A percentile compares a stretch with the other conserved stretches of the same genome.
Conservation (phyloP, 192 early-diverging fungal genomes). For the Thamnidium elegans region DNA sequence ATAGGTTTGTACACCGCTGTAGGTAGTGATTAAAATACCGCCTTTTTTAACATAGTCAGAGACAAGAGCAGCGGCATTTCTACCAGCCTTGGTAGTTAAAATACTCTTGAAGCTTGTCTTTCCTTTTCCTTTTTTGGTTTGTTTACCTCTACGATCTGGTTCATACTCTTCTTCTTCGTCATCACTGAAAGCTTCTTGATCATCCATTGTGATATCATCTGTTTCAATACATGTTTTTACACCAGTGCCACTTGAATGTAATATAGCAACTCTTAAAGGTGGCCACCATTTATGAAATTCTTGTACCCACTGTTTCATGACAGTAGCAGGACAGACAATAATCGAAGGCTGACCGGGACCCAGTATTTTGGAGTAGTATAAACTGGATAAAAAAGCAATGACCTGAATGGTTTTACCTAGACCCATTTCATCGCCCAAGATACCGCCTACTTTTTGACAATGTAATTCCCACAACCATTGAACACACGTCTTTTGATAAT, state of each 20-base stretch:
- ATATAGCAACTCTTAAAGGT: constrained; percentile 79
- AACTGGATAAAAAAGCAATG: constrained; percentile 76
- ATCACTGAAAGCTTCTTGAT: constrained; percentile 14
- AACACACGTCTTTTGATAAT: constrained; percentile 81
- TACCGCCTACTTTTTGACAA: constrained; percentile 82
- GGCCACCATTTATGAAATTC: constrained; percentile 86
- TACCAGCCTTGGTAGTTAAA: constrained; percentile 29
- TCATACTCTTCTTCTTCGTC: constrained; percentile 22
- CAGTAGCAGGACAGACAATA: constrained; percentile 76
- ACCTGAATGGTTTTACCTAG: constrained; percentile 94
- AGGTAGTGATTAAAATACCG: constrained; percentile 87
- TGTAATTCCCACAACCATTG: constrained; percentile 90
- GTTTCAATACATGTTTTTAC: constrained; percentile 42
- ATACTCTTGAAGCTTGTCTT: constrained; percentile 6
- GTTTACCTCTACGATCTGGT: constrained; percentile 20
- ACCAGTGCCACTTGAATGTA: constrained; percentile 85
- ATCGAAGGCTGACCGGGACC: constrained; percentile 44
- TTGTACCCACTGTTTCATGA: constrained; percentile 80
- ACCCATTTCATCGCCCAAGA: constrained; percentile 95
- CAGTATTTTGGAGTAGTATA: constrained; percentile 70
- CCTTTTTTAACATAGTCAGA: constrained; percentile 49
- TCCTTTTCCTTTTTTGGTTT: constrained; percentile 10
- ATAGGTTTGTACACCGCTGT: constrained; percentile 77
- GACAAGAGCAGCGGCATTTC: constrained; percentile 45
- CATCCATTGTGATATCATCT: constrained; percentile 28